A percentile compares a stretch with the other conserved stretches of the same genome.
These are phyloP conservation scores for Xanthoconium separans DNA, from an alignment of 1,284 basidiomycete genomes.

Conservation along the genomic window DNA sequence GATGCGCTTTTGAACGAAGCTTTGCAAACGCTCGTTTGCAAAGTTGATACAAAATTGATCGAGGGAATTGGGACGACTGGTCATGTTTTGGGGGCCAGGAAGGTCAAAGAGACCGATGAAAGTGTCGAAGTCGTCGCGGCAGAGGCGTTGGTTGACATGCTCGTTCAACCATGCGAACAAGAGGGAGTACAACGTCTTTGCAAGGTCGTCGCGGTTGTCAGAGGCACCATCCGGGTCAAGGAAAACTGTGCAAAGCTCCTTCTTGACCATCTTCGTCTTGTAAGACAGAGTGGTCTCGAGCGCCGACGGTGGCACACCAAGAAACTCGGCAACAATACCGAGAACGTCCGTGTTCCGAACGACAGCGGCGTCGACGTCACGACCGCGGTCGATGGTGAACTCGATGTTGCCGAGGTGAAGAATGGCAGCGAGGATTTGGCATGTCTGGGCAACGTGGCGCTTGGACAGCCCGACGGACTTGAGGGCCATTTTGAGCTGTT, in stretches of 20 bases:
- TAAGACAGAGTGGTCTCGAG: constrained; percentile 89
- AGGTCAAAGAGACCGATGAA: constrained; percentile 97
- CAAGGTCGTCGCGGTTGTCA: constrained; percentile 90
- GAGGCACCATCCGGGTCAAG: constrained; percentile 93
- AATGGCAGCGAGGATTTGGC: constrained; percentile 92
- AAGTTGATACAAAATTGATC: constrained; percentile 86
- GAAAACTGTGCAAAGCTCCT: constrained; percentile 95
- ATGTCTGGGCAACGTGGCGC: constrained; percentile 90
- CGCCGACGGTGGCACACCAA: constrained; percentile 76
- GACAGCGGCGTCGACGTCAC: constrained; percentile 87
- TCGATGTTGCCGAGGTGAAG: constrained; percentile 95
- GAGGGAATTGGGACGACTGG: constrained; percentile 79
- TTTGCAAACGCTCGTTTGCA: too few relatives aligned
- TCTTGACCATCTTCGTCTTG: constrained; percentile 90
- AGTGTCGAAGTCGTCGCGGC: constrained; percentile 85
- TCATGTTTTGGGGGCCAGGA: too few relatives aligned
- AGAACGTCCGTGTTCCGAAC: constrained; percentile 82
- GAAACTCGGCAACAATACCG: constrained; percentile 84
- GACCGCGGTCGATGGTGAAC: constrained; percentile 79
- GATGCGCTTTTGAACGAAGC: too few relatives aligned
- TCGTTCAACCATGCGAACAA: constrained; percentile 98
- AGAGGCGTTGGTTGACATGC: constrained; percentile 91
- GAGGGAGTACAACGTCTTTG: constrained; percentile 90
- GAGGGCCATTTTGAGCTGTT: constrained; percentile 91
- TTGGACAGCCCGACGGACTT: constrained; percentile 93